phyloP scores from a whole-genome alignment of 2,329 filamentous ascomycete species.

The Botrytis cinerea region DNA sequence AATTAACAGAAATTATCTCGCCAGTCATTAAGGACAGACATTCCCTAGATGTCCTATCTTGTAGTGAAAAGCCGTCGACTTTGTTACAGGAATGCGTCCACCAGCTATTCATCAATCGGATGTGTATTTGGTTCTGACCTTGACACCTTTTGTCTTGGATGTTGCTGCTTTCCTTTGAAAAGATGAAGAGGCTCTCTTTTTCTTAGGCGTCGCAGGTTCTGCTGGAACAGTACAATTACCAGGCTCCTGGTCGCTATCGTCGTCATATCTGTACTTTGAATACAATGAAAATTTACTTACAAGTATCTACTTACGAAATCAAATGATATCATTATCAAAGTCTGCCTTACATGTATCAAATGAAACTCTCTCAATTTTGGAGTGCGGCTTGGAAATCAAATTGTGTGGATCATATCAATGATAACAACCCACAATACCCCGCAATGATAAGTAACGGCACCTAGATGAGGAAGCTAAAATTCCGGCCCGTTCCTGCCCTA shows the following conservation, averaged over 20 bases:
- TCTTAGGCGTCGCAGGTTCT: background rate
- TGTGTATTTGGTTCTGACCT: background rate
- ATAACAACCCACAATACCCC: background rate
- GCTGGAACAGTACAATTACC: background rate
- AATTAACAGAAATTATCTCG: background rate
- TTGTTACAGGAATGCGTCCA: background rate
- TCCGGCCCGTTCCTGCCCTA: background rate
- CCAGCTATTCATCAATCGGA: background rate
- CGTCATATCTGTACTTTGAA: background rate
- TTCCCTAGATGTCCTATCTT: background rate
- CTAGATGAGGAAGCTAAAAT: background rate
- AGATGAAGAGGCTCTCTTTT: background rate
- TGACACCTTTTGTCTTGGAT: background rate
- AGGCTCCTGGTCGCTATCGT: background rate
- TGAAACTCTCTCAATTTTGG: background rate
- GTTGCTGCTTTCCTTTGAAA: background rate
- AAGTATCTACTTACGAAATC: too few relatives aligned
- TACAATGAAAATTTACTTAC: too few relatives aligned
- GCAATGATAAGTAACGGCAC: background rate
- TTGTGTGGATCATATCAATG: background rate
- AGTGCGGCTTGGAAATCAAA: background rate
- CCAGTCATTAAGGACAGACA: background rate
- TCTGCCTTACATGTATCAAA: background rate
- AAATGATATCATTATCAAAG: too few relatives aligned
- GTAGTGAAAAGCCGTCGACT: background rate